phyloP scores from a whole-genome alignment of 1,284 basidiomycete genomes.

The Naganishia albida region DNA sequence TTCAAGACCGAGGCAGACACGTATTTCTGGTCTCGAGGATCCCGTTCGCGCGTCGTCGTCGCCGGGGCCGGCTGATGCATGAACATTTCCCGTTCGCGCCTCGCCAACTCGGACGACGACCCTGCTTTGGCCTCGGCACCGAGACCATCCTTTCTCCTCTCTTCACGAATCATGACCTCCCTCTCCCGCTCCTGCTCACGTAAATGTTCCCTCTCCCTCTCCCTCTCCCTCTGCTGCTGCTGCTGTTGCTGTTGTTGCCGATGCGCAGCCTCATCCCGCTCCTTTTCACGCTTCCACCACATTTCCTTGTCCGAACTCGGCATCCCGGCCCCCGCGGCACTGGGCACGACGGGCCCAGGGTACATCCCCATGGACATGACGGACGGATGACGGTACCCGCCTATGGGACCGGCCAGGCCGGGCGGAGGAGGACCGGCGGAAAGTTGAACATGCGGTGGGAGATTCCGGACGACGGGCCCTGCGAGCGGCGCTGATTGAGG shows the following conservation, averaged over 20 bases:
- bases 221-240: conserved; percentile 1
- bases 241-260: background rate
- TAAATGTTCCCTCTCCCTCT: background rate
- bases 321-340: background rate
- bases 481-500: background rate
- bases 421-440: conserved; percentile 19
- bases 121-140: too few species aligned
- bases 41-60: conserved; percentile 22
- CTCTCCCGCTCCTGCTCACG: background rate
- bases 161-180: background rate
- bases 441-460: conserved; percentile 19
- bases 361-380: conserved; percentile 6
- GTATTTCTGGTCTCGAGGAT: conserved; percentile 14
- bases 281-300: conserved; percentile 21
- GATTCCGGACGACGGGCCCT: background rate
- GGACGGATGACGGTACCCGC: conserved; percentile 5
- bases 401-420: background rate
- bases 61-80: conserved; percentile 6
- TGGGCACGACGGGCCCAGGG: background rate
- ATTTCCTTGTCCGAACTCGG: background rate
- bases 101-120: background rate
- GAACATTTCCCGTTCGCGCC: conserved; percentile 9
- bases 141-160: background rate
- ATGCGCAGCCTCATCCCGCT: background rate
- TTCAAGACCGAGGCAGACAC: conserved; percentile 4